Percentiles rank a stretch among this genome's conserved stretches.
Evolutionary conservation across 805 yeast species (phyloP).

Genomic region (Ogataea angusta): DNA sequence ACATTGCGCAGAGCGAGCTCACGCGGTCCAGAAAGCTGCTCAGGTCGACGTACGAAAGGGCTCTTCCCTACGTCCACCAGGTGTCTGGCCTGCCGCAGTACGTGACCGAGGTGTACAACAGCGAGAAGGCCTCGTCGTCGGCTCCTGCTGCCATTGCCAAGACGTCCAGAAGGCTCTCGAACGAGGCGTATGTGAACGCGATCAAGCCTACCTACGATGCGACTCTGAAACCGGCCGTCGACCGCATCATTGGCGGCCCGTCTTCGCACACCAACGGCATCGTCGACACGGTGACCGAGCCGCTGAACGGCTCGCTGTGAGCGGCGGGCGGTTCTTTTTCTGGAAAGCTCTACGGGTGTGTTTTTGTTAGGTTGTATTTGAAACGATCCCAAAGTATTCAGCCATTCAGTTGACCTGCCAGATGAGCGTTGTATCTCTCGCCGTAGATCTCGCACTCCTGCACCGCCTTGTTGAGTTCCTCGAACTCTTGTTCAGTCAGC

Average conservation of each 20-base stretch:
- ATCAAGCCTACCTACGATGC: slow-evolving; percentile 32
- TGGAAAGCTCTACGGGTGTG: background rate
- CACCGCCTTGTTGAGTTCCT: slow-evolving; percentile 46
- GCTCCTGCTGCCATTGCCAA: slow-evolving; percentile 35
- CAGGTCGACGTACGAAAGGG: slow-evolving; percentile 27
- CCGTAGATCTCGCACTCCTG: slow-evolving; percentile 49
- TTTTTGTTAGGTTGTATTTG: background rate
- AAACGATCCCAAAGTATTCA: background rate
- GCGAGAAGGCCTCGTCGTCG: slow-evolving; percentile 29
- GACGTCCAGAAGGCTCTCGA: slow-evolving; percentile 36
- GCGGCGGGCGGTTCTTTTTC: background rate
- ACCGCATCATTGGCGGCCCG: slow-evolving; percentile 22
- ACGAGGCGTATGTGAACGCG: slow-evolving; percentile 32
- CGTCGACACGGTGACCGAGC: slow-evolving; percentile 16
- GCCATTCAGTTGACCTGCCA: background rate
- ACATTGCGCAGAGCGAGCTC: slow-evolving; percentile 22
- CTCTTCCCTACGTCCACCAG: slow-evolving; percentile 27
- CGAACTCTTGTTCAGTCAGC: slow-evolving; percentile 54
- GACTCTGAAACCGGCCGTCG: slow-evolving; percentile 26
- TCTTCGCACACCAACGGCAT: slow-evolving; percentile 15
- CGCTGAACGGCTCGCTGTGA: slow-evolving; percentile 5
- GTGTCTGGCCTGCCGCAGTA: slow-evolving; percentile 31
- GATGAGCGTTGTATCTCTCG: slow-evolving; percentile 21
- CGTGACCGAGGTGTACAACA: slow-evolving; percentile 29
- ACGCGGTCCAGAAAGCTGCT: slow-evolving; percentile 26